Evolutionary conservation across 169 alveolate genomes (phyloP).

Genomic region (Cryptosporidium ubiquitum): DNA sequence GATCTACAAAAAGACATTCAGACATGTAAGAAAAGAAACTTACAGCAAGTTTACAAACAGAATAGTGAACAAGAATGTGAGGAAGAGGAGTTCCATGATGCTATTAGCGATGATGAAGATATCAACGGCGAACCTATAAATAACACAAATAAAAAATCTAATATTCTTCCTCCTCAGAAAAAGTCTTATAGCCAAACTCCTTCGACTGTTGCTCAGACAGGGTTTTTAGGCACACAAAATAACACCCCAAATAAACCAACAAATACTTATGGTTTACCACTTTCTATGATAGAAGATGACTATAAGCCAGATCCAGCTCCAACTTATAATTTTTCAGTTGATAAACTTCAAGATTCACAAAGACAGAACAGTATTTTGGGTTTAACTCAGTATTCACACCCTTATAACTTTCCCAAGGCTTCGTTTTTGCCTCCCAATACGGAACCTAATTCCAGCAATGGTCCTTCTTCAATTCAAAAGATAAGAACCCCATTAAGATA

Average conservation of each 20-base stretch:
- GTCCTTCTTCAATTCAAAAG: conserved; percentile 13
- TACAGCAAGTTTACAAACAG: conserved; percentile 25
- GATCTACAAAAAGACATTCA: conserved; percentile 5
- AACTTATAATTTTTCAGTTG: neutral
- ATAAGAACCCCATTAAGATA: conserved; percentile 65
- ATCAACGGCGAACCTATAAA: neutral
- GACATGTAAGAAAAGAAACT: conserved; percentile 22
- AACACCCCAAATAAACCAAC: conserved; percentile 36
- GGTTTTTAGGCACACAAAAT: conserved; percentile 13
- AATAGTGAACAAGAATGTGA: conserved; percentile 10
- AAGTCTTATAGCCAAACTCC: conserved; percentile 15
- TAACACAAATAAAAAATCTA: neutral
- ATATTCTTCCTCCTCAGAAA: conserved; percentile 29
- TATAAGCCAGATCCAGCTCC: neutral
- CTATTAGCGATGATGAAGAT: conserved; percentile 53
- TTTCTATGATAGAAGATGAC: conserved; percentile 53
- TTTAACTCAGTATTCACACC: conserved; percentile 54
- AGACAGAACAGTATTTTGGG: neutral
- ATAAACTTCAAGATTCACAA: conserved; percentile 23
- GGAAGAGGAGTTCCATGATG: conserved; percentile 64
- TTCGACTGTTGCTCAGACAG: conserved; percentile 27
- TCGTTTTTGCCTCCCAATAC: neutral
- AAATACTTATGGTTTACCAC: conserved; percentile 50
- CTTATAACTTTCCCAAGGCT: conserved; percentile 25
- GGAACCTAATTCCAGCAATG: neutral